Conservation (phyloP, 2,329 filamentous ascomycete species). For the Penicillium capsulatum region DNA sequence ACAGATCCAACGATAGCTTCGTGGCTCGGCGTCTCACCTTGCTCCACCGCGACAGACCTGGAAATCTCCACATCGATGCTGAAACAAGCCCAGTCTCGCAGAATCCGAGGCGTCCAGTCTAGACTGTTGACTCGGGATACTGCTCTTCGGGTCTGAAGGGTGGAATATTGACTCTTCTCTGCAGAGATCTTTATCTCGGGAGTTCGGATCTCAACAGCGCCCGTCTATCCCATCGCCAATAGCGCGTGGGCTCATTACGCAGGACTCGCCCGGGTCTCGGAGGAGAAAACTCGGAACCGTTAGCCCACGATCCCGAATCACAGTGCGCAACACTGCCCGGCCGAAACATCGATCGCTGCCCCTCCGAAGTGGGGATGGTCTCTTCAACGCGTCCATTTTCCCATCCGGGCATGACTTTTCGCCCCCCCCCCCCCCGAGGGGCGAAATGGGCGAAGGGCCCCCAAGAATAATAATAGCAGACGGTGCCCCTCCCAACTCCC, state of each 20-base stretch:
- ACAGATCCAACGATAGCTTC: background rate
- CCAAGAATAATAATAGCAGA: too few species aligned
- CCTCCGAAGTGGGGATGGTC: background rate
- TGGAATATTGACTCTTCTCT: slow-evolving; percentile 1
- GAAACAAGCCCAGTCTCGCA: slow-evolving; percentile 23
- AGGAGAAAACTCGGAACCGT: slow-evolving; percentile 26
- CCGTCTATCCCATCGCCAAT: background rate
- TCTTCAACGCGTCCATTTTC: background rate
- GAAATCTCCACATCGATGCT: slow-evolving; percentile 25
- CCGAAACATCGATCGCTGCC: slow-evolving; percentile 9
- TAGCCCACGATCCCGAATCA: slow-evolving; percentile 21
- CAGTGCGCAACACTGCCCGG: slow-evolving; percentile 11
- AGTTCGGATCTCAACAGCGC: background rate
- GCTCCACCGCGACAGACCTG: slow-evolving; percentile 4
- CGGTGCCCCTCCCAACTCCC: too few species aligned
- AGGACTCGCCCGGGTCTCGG: slow-evolving; percentile 14
- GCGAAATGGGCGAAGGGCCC: too few species aligned
- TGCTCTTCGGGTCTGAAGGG: background rate
- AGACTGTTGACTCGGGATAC: background rate
- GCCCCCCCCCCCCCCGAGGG: too few species aligned
- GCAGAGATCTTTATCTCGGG: too few species aligned
- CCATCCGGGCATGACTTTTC: slow-evolving; percentile 5
- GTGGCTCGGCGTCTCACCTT: background rate
- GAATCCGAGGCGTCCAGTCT: slow-evolving; percentile 15
- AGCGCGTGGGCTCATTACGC: slow-evolving; percentile 5